phyloP scores from a whole-genome alignment of 2,329 filamentous ascomycete genomes.

The Aureobasidium musti region DNA sequence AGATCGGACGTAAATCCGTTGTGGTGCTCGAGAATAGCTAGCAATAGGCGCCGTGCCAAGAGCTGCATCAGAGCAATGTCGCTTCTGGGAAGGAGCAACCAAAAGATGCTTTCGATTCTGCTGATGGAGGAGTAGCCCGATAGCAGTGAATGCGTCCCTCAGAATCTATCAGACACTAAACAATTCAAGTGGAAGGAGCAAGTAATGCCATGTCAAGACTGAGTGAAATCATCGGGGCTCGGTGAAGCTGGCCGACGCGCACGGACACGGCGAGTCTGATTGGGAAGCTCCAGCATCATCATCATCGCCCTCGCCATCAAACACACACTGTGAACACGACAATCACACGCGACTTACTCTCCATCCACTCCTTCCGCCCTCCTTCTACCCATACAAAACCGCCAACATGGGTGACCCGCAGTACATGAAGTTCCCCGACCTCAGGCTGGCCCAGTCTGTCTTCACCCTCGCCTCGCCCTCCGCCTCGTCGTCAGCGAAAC shows the following conservation, averaged over 20 bases:
- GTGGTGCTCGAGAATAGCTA: slow-evolving; percentile 9
- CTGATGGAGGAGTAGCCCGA: neutral
- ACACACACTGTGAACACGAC: neutral
- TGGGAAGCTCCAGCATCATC: slow-evolving; percentile 22
- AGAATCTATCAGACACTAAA: neutral
- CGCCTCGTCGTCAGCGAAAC: slow-evolving; percentile 65
- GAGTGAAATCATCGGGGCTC: neutral
- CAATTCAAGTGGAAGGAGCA: neutral
- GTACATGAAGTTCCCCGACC: slow-evolving; percentile 80
- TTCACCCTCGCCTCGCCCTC: slow-evolving; percentile 83
- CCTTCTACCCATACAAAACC: neutral
- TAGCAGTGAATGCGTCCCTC: neutral
- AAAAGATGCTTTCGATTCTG: too few species aligned
- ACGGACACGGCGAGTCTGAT: neutral
- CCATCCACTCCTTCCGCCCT: neutral
- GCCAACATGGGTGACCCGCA: slow-evolving; percentile 71
- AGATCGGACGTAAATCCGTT: neutral
- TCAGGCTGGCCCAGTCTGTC: slow-evolving; percentile 80
- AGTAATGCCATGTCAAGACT: neutral
- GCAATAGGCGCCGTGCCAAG: slow-evolving; percentile 13
- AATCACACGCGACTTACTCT: neutral
- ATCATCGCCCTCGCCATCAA: slow-evolving; percentile 17
- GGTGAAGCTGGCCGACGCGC: slow-evolving; percentile 9
- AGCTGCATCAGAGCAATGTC: neutral
- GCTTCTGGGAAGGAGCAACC: neutral